Percentiles rank a stretch among this genome's conserved stretches.
These are phyloP conservation scores for Bipolaris zeicola DNA, from an alignment of 2,329 filamentous ascomycete genomes.

Conservation along the genomic window DNA sequence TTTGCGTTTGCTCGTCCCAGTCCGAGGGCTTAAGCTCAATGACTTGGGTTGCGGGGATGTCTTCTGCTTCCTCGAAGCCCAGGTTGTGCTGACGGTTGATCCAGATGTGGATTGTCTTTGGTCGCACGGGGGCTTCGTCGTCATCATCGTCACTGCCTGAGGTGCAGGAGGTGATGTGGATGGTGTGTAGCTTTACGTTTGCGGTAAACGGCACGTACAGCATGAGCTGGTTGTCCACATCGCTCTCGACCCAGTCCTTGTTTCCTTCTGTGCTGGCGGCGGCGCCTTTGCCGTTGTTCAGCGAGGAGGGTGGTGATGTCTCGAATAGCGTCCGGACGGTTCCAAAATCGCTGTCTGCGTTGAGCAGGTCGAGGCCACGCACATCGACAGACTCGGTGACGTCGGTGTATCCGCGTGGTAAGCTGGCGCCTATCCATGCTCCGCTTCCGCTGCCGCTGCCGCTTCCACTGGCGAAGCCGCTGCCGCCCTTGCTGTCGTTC, in stretches of 20 bases:
- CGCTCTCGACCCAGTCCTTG: slow-evolving; percentile 90
- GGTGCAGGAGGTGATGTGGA: slow-evolving; percentile 82
- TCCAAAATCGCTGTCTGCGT: slow-evolving; percentile 78
- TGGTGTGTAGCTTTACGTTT: slow-evolving; percentile 85
- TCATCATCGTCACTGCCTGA: slow-evolving; percentile 62
- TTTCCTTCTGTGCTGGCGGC: slow-evolving; percentile 51
- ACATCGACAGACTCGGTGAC: slow-evolving; percentile 82
- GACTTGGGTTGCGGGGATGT: slow-evolving; percentile 78
- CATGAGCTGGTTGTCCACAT: slow-evolving; percentile 96
- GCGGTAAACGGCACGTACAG: slow-evolving; percentile 89
- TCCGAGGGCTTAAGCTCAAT: slow-evolving; percentile 75
- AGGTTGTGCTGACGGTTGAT: slow-evolving; percentile 88
- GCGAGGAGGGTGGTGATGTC: slow-evolving; percentile 66
- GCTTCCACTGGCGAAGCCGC: slow-evolving; percentile 50
- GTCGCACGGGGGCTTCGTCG: slow-evolving; percentile 78
- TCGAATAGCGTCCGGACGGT: slow-evolving; percentile 76
- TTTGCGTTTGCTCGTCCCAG: slow-evolving; percentile 66
- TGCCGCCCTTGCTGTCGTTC: slow-evolving; percentile 49
- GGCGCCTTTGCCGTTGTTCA: slow-evolving; percentile 58
- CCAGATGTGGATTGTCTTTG: slow-evolving; percentile 82
- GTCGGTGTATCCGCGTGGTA: slow-evolving; percentile 82
- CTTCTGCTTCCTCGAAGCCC: slow-evolving; percentile 93
- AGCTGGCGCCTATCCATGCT: slow-evolving; percentile 73
- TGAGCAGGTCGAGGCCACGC: slow-evolving; percentile 82
- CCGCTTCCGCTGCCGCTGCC: slow-evolving; percentile 47